Conservation (phyloP, 1,284 basidiomycete species). For the Apiotrichum montevideense region DNA sequence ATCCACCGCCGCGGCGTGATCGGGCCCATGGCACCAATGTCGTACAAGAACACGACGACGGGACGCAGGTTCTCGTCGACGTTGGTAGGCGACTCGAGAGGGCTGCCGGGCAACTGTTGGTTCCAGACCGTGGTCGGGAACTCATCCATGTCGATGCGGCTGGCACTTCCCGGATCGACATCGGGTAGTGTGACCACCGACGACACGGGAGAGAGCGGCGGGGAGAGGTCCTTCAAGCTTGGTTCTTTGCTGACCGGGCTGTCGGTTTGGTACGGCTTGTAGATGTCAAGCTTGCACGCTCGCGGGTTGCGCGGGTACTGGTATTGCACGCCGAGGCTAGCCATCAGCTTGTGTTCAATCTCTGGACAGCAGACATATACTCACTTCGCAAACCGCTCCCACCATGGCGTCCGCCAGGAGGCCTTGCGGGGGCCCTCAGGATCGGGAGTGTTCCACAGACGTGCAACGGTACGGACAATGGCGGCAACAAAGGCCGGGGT, state of each 20-base stretch:
- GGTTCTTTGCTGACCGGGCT: background rate
- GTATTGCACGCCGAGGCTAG: constrained; percentile 13
- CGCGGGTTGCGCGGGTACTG: background rate
- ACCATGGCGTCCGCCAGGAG: constrained; percentile 6
- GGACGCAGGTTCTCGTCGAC: constrained; percentile 6
- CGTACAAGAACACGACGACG: constrained; percentile 24
- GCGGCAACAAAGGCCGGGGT: constrained; percentile 4
- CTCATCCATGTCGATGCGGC: constrained; percentile 9
- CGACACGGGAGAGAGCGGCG: constrained; percentile 9
- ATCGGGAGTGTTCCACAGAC: constrained; percentile 8
- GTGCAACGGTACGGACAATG: constrained; percentile 1
- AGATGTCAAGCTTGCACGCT: constrained; percentile 14
- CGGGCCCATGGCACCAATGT: constrained; percentile 22
- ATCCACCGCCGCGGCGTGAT: constrained; percentile 17
- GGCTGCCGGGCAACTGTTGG: constrained; percentile 12
- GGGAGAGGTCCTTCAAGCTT: background rate
- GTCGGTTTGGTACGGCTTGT: constrained; percentile 4
- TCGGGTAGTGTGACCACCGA: constrained; percentile 11
- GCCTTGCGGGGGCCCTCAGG: background rate
- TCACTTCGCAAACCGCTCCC: constrained; percentile 13
- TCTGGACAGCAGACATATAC: background rate
- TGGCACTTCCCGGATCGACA: constrained; percentile 11
- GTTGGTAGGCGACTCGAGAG: background rate
- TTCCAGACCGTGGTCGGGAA: constrained; percentile 12
- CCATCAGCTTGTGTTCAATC: too few relatives aligned